Conservation (phyloP, 2,329 filamentous ascomycete genomes). For the Exutisphaerella laricina region DNA sequence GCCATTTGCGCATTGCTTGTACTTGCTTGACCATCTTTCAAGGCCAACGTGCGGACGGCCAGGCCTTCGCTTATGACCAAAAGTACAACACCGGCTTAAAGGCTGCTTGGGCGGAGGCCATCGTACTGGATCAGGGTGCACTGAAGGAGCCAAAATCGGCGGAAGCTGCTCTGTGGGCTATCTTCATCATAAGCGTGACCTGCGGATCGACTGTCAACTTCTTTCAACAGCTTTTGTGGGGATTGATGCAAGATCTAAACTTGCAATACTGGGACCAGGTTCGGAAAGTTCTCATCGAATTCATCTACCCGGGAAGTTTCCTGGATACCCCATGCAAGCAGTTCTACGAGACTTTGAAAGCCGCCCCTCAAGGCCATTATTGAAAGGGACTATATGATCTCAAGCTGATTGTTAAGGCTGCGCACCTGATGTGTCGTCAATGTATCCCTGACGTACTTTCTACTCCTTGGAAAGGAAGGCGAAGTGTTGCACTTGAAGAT, state of each 20-base stretch:
- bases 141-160: constrained; percentile 29
- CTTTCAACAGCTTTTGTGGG: constrained; percentile 22
- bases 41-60: constrained; percentile 28
- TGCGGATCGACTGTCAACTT: constrained; percentile 25
- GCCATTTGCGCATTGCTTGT: constrained; percentile 30
- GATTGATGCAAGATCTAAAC: constrained; percentile 27
- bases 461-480: too few relatives aligned
- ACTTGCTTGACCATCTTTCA: constrained; percentile 32
- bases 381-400: too few relatives aligned
- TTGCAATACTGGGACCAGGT: constrained; percentile 31
- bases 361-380: constrained; percentile 3
- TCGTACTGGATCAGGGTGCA: constrained; percentile 25
- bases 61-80: constrained; percentile 24
- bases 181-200: constrained; percentile 33
- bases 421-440: too few relatives aligned
- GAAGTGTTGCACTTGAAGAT: too few relatives aligned
- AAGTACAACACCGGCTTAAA: constrained; percentile 29
- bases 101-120: constrained; percentile 31
- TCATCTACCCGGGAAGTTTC: constrained; percentile 33
- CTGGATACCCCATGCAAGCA: constrained; percentile 30
- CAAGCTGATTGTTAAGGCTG: too few relatives aligned
- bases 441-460: too few relatives aligned
- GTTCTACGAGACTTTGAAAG: constrained; percentile 26
- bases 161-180: constrained; percentile 31
- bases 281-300: constrained; percentile 29